Base-by-base conservation (phyloP, 305 asterid species). In the Fraxinus greggii region DNA sequence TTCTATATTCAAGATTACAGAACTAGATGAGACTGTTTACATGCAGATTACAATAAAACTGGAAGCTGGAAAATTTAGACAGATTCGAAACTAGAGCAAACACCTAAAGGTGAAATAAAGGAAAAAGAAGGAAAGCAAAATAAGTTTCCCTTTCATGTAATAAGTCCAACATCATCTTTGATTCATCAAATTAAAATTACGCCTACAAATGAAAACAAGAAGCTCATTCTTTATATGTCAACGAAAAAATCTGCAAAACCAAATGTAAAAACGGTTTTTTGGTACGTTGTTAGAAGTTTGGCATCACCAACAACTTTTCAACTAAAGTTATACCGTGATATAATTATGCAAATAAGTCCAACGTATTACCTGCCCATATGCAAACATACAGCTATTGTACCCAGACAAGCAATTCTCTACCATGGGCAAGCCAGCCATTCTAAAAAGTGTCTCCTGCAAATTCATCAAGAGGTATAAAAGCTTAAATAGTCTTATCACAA, bases 341-440 rank as follows among this genome's bases (percentile, higher is more conserved):
- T 72, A 67, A 69, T 67, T 15, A 75, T 51, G 31, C 63, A 32
- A 69, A 51, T 54, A 24, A 31, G 38, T 78, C 67, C 5, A 59
- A 32, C 19, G 26, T 51, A 61, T 75, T 88, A 97, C 99, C 98
- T 97, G 99, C 72, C 99, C 99, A 76, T 97, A 97, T 59, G 99
- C 99, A 89, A 97, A 97, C 96, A 97, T 92, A 87, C 98, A 97
- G 87, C 99, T 97, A 77, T 97, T 94, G 85, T 97, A 97, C 77
- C 98, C 99, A 31, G 98, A 93, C 89, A 97, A 87, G 88, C 98
- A 97, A 83, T 97, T 97, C 89, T 97, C 99, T 63, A 97, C 97
- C 98, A 97, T 97, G 33, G 98, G 98, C 92, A 97, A 88, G 63
- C 99, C 99, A 86, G 90, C 97, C 91, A 97, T 88, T 88, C 94